phyloP scores from a whole-genome alignment of 179 eudicot genomes.

The Camellia oleifera region DNA sequence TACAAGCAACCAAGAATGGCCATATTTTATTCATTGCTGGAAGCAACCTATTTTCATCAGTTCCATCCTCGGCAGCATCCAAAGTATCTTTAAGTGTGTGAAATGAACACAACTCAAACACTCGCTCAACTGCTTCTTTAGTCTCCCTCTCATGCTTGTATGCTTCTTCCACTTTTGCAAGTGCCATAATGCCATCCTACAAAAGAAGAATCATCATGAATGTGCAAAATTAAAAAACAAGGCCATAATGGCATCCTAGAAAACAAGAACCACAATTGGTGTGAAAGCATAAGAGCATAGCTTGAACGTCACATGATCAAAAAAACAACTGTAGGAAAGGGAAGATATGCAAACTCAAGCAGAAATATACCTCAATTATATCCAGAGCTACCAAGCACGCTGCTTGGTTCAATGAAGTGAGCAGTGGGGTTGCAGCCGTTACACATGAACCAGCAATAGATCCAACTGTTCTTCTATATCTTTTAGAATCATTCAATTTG shows the following conservation, averaged over 20 bases:
- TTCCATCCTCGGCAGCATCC: slow-evolving; percentile 60
- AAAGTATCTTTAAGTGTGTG: slow-evolving; percentile 58
- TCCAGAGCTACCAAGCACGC: slow-evolving; percentile 67
- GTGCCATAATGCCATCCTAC: slow-evolving; percentile 64
- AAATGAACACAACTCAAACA: slow-evolving; percentile 51
- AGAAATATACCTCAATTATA: slow-evolving; percentile 66
- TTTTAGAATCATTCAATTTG: slow-evolving; percentile 67
- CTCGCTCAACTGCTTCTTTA: slow-evolving; percentile 52
- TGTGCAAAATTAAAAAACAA: neutral
- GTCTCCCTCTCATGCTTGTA: slow-evolving; percentile 66
- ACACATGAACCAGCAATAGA: slow-evolving; percentile 82
- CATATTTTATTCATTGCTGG: slow-evolving; percentile 92
- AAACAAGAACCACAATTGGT: neutral
- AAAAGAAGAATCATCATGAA: slow-evolving; percentile 10
- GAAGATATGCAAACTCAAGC: neutral
- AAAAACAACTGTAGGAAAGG: neutral
- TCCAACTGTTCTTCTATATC: slow-evolving; percentile 81
- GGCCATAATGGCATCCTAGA: slow-evolving; percentile 59
- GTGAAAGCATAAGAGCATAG: neutral
- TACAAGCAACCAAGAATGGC: slow-evolving; percentile 83
- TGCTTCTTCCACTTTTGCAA: slow-evolving; percentile 81
- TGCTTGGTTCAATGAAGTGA: slow-evolving; percentile 63
- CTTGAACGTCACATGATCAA: neutral
- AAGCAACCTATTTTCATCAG: slow-evolving; percentile 80
- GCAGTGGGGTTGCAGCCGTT: slow-evolving; percentile 69